These are phyloP conservation scores for Coemansia sp. DNA, from an alignment of 192 early-diverging fungal genomes.

Conservation along the genomic window DNA sequence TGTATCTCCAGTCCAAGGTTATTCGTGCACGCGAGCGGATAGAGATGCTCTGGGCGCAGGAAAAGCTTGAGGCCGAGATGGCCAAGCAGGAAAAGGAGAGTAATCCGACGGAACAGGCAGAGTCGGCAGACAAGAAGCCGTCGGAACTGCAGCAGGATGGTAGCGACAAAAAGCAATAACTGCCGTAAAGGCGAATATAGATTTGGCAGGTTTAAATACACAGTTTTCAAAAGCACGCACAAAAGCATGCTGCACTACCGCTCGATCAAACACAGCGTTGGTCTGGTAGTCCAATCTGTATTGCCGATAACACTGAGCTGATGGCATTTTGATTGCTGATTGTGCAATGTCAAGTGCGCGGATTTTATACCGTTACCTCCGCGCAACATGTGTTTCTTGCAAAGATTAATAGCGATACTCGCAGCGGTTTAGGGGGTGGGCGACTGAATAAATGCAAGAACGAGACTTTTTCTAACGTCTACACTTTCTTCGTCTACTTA, in stretches of 20 bases:
- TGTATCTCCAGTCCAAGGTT: conserved; percentile 94
- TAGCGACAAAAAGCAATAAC: background rate
- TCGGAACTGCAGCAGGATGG: background rate
- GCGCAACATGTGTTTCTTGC: too few species aligned
- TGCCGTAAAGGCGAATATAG: background rate
- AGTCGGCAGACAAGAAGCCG: background rate
- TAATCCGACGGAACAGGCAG: conserved; percentile 41
- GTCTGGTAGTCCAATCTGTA: background rate
- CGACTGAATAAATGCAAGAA: background rate
- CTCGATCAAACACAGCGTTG: background rate
- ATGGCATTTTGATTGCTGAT: too few species aligned
- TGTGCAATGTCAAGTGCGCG: too few species aligned
- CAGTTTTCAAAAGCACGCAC: background rate
- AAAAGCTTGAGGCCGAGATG: conserved; percentile 46
- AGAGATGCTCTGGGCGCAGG: conserved; percentile 79
- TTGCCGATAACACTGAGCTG: too few species aligned
- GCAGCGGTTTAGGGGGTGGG: background rate
- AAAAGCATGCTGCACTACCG: background rate
- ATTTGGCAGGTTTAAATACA: background rate
- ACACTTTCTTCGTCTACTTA: background rate
- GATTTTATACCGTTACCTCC: too few species aligned
- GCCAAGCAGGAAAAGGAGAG: conserved; percentile 6
- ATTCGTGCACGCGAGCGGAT: conserved; percentile 91
- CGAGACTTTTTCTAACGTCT: background rate
- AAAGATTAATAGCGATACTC: background rate